A percentile compares a stretch with the other conserved stretches of the same genome.
These are phyloP conservation scores for Boletales sp. DNA, from an alignment of 768 basidiomycete genomes.

Conservation along the genomic window DNA sequence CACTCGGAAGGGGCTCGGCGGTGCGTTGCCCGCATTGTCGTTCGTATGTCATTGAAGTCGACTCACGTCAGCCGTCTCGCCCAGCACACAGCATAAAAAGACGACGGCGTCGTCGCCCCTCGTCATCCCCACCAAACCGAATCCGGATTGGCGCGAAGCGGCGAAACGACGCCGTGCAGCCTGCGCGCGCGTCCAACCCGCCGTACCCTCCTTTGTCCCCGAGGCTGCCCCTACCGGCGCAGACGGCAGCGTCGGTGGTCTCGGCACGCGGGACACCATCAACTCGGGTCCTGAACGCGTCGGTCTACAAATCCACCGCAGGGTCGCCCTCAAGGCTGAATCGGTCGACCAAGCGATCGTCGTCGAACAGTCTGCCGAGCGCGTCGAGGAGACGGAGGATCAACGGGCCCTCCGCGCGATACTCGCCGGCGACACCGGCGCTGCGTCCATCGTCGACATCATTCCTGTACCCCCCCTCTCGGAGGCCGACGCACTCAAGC, in stretches of 20 bases:
- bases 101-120: slow-evolving; percentile 52
- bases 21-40: slow-evolving; percentile 53
- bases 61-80: slow-evolving; percentile 64
- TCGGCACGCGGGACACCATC: slow-evolving; percentile 70
- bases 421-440: slow-evolving; percentile 48
- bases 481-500: slow-evolving; percentile 80
- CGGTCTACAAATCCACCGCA: slow-evolving; percentile 57
- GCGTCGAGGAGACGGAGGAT: slow-evolving; percentile 65
- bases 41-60: slow-evolving; percentile 47
- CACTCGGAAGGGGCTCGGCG: slow-evolving; percentile 78
- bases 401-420: slow-evolving; percentile 78
- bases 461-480: slow-evolving; percentile 59
- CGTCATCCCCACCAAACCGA: slow-evolving; percentile 82
- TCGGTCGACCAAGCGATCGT: slow-evolving; percentile 16
- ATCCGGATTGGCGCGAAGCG: slow-evolving; percentile 86
- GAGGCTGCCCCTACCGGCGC: slow-evolving; percentile 55
- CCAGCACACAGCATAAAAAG: slow-evolving; percentile 35
- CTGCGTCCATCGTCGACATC: slow-evolving; percentile 48
- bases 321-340: slow-evolving; percentile 30
- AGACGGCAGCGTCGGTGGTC: slow-evolving; percentile 75
- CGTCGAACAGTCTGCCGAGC: slow-evolving; percentile 11
- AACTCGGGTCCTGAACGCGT: slow-evolving; percentile 71
- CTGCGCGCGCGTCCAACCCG: slow-evolving; percentile 13
- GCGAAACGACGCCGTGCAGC: slow-evolving; percentile 55
- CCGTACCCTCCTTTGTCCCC: slow-evolving; percentile 54